Conservation (phyloP, 176 grass and related monocot species). For the Carex littledalei region DNA sequence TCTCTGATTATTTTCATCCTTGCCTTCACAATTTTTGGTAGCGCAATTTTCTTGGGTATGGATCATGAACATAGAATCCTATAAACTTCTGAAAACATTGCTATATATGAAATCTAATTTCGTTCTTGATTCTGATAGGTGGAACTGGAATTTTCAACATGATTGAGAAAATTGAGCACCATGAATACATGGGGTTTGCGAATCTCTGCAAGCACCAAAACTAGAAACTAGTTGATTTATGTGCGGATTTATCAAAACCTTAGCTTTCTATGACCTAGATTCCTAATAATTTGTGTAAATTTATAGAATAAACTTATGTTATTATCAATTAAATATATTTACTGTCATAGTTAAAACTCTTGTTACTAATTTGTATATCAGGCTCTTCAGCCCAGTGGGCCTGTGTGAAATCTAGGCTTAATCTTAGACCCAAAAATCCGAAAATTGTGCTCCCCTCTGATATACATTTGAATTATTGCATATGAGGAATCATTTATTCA, state of each 20-base stretch:
- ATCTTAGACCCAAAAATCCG: not conserved
- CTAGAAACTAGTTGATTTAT: not conserved
- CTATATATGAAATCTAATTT: conserved; percentile 10
- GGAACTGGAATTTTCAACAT: conserved; percentile 55
- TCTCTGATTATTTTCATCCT: conserved; percentile 71
- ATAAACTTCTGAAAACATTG: not conserved
- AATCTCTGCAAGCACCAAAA: conserved; percentile 40
- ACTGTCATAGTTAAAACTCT: not conserved
- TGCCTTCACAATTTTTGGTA: conserved; percentile 60
- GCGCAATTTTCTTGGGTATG: conserved; percentile 49
- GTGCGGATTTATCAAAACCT: not conserved
- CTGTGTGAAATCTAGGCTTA: not conserved
- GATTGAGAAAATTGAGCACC: conserved; percentile 32
- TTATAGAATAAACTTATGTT: not conserved
- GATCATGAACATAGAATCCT: not conserved
- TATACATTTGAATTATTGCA: not conserved
- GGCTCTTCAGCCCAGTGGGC: not conserved
- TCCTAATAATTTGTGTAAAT: not conserved
- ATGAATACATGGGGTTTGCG: conserved; percentile 70
- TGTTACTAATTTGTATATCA: not conserved
- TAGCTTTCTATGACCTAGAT: not conserved
- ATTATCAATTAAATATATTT: not conserved
- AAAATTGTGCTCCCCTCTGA: not conserved
- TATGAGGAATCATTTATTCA: not conserved
- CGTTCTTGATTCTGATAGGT: conserved; percentile 22